These are phyloP conservation scores for Erythrophleum fordii DNA, from an alignment of 306 rosid species.

Conservation along the genomic window DNA sequence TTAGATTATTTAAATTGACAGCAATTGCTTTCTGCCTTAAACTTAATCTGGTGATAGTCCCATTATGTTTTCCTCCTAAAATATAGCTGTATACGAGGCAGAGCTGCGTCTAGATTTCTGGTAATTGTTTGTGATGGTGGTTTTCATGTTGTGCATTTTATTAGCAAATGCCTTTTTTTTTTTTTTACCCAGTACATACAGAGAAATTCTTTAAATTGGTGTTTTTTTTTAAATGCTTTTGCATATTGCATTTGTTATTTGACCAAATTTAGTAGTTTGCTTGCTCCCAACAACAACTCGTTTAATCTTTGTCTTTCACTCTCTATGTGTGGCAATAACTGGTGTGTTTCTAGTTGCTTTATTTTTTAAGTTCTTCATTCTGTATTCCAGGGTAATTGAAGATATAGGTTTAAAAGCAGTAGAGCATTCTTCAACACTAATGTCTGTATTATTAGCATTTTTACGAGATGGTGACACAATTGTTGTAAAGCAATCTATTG, in stretches of 20 bases:
- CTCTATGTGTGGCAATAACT: background rate
- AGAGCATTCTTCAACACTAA: constrained; percentile 68
- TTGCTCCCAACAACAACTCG: background rate
- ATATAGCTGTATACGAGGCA: constrained; percentile 17
- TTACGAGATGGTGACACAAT: constrained; percentile 61
- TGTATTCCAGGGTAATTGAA: constrained; percentile 74
- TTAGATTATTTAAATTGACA: background rate
- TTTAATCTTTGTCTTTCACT: background rate
- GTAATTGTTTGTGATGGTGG: background rate
- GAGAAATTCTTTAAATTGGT: background rate
- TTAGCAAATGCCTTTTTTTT: background rate
- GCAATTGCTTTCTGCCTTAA: background rate
- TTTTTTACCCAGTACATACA: background rate
- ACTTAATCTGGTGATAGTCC: background rate
- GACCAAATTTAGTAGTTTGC: background rate
- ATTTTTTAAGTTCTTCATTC: background rate
- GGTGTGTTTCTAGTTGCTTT: background rate
- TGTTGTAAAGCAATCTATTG: constrained; percentile 72
- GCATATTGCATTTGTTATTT: background rate
- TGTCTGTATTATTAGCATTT: constrained; percentile 64
- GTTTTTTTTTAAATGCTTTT: background rate
- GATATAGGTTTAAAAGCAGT: constrained; percentile 77
- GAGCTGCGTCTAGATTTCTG: constrained; percentile 7
- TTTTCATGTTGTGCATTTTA: background rate
- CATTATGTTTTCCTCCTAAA: background rate